Base-by-base conservation (phyloP, 768 basidiomycete genomes). In the Agaricus subrufescens region DNA sequence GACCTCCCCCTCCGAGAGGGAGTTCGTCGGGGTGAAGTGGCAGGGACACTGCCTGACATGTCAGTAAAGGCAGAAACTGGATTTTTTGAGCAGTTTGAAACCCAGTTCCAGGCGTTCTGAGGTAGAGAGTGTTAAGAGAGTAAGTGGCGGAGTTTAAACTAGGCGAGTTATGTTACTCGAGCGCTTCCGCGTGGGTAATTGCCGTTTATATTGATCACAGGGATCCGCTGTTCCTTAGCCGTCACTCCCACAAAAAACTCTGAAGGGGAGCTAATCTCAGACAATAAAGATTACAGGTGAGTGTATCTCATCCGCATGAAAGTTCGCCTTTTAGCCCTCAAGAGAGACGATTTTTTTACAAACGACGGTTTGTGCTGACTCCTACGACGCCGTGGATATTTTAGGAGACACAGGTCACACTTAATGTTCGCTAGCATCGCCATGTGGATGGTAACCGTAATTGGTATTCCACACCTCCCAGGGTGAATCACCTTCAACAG, bases 1-100 rank as follows among this genome's bases (percentile, higher is more conserved):
- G 85, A 84, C 75, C 78, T 79, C 57, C 81, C 84, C 58, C 83
- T 76, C 63, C 86, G 83, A 60, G 84, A 80, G 55, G 84, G 79
- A 15, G 83, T 79, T 30, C 81, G 81, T 54, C 85, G 80, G 55
- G 81, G 73, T 27, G 76, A 76, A 52, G 77, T 63, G 44, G 78
- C 70, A 63, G 76, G 71, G 56, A 73, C 66, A 63, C 65, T 77
- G 58, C 73, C 70, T 70, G 79, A 76, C 77, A 81, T 78, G 58
- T 63, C 65, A 61, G 58, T 61, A 65, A 52, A 60, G 59, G 50
- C 61, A 59, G 58, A 69, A 59, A 61, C 61, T 63, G 68, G 64
- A 74, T 73, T 75, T 74, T 69, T 58, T 58, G 62, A 60, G 65
- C 59, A 66, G 56, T 61, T 62, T 53, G 60, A 63, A 66, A 67